These are phyloP conservation scores for Candolleomyces efflorescens DNA, from an alignment of 768 basidiomycete species.

Conservation along the genomic window DNA sequence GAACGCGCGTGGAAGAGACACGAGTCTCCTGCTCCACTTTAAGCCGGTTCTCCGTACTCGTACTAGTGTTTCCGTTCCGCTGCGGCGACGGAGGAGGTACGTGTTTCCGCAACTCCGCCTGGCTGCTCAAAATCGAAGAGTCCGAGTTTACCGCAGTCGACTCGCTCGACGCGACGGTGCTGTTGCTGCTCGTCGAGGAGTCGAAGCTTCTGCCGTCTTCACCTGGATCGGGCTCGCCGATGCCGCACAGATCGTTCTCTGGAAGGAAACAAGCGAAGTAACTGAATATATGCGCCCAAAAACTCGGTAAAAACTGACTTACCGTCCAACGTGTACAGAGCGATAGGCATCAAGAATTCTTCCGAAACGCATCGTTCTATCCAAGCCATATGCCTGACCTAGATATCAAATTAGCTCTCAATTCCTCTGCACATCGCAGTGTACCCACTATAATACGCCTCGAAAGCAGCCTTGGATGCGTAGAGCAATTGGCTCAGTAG, in stretches of 20 bases:
- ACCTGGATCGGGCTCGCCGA: neutral
- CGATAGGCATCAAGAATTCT: slow-evolving; percentile 33
- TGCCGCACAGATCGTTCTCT: neutral
- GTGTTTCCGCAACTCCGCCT: too few relatives aligned
- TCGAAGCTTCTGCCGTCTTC: neutral
- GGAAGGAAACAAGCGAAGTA: neutral
- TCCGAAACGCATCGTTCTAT: slow-evolving; percentile 28
- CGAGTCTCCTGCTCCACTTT: too few relatives aligned
- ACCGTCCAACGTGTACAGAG: slow-evolving; percentile 35
- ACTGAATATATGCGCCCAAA: neutral
- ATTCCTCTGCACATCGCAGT: neutral
- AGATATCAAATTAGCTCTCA: neutral
- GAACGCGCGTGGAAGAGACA: too few relatives aligned
- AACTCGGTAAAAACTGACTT: neutral
- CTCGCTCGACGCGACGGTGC: too few relatives aligned
- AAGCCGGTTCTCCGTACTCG: too few relatives aligned
- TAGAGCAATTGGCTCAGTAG: too few relatives aligned
- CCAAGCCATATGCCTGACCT: slow-evolving; percentile 38
- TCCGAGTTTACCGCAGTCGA: neutral
- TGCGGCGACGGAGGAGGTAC: too few relatives aligned
- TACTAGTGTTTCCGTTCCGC: too few relatives aligned
- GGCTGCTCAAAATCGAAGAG: neutral
- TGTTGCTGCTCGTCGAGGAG: neutral
- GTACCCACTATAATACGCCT: neutral
- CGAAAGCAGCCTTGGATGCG: neutral